Conservation (phyloP, 2,329 filamentous ascomycete genomes). For the Orbilia quercus region DNA sequence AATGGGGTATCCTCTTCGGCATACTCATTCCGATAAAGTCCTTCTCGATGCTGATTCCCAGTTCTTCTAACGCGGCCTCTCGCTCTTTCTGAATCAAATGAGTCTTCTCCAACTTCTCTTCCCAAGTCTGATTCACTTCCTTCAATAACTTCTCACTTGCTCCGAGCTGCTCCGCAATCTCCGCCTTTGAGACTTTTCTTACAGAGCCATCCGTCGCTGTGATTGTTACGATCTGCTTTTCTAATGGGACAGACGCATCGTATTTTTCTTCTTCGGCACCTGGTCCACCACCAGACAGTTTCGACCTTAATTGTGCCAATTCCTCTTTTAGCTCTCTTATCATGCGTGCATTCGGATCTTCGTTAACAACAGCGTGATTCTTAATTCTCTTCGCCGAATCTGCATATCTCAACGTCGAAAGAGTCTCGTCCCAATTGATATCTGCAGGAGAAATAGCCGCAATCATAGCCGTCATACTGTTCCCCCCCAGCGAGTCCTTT, state of each 20-base stretch:
- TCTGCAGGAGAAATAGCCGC: constrained; percentile 97
- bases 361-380: constrained; percentile 99
- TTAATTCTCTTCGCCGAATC: constrained; percentile 99
- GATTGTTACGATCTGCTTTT: constrained; percentile 96
- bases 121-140: constrained; percentile 98
- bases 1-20: constrained; percentile 98
- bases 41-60: constrained; percentile 99
- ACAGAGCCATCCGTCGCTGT: constrained; percentile 83
- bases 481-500: constrained; percentile 96
- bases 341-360: constrained; percentile 98
- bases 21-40: constrained; percentile 94
- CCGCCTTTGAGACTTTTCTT: constrained; percentile 97
- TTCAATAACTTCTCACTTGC: constrained; percentile 89
- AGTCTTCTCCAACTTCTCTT: constrained; percentile 92
- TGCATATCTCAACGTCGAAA: constrained; percentile 94
- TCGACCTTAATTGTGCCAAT: constrained; percentile 82
- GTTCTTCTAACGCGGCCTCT: constrained; percentile 91
- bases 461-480: constrained; percentile 99
- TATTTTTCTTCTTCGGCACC: constrained; percentile 81
- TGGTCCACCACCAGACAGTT: constrained; percentile 72
- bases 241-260: constrained; percentile 87
- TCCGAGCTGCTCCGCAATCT: constrained; percentile 94
- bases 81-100: constrained; percentile 98
- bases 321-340: constrained; percentile 98
- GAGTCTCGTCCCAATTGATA: constrained; percentile 98